Base-by-base conservation (phyloP, 2,329 filamentous ascomycete species). In the Talaromyces sp. region DNA sequence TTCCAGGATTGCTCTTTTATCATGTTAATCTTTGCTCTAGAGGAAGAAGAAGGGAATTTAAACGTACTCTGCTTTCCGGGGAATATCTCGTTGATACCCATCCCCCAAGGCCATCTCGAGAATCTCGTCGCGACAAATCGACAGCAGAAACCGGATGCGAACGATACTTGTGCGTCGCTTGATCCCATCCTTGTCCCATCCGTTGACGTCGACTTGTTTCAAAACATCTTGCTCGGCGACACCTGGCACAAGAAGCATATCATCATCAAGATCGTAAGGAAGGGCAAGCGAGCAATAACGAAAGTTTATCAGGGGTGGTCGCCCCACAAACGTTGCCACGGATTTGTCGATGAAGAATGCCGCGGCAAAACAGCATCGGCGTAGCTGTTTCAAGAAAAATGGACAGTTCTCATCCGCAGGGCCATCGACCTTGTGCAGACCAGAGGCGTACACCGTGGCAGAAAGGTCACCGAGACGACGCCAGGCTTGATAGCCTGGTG, bases 341-440 rank as follows among this genome's bases (percentile, higher is more conserved):
- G 63, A 68, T 59, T 72, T 73, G 55, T 73, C 72, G 7, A 64
- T 44, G 31, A 58, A 66, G 44, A 71, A 71, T 18, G 69, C 64
- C 9, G 65, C 62, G 16, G 69, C 65, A 61, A 73, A 70, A 9
- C 67, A 66, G 31, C 69, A 61, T 55, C 67, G 69, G 28, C 71
- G 66, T 30, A 68, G 62, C 51, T 73, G 68, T 8, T 61, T 66
- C 12, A 73, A 61, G 47, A 72, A 73, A 18, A 72, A 71, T 6
- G 62, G 62, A 16, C 62, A 63, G 10, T 63, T 59, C 12, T 62
- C 60, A 14, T 64, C 62, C 4, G 79, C 78, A 52, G 76, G 72
- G 51, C 80, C 81, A 62, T 79, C 80, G 79, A 59, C 27, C 36
- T 60, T 52, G 36, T 64, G 62, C 10, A 64, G 50, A 9, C 62